phyloP scores from a whole-genome alignment of 73 alveolate genomes.

The Paramecium primaurelia region DNA sequence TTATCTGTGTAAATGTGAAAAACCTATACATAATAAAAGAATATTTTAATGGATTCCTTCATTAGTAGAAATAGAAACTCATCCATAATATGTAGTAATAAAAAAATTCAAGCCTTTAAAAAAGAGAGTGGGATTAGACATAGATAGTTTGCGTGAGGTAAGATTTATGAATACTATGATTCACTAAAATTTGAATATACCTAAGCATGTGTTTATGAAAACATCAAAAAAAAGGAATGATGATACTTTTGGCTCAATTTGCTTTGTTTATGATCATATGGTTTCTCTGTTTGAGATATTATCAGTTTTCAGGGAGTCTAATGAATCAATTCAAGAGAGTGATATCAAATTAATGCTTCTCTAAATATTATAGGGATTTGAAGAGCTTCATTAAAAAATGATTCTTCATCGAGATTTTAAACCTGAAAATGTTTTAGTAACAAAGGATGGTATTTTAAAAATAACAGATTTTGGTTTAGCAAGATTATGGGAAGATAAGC shows the following conservation, averaged over 20 bases:
- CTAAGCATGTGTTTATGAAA: neutral
- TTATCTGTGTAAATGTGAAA: neutral
- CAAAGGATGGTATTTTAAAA: conserved; percentile 17
- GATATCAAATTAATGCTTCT: conserved; percentile 62
- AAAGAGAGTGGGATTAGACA: conserved; percentile 7
- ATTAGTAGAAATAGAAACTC: neutral
- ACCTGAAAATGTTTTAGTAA: conserved; percentile 65
- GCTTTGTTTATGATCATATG: conserved; percentile 28
- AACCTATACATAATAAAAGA: neutral
- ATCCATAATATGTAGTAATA: neutral
- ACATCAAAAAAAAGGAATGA: neutral
- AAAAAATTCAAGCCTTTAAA: neutral
- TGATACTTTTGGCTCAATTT: neutral
- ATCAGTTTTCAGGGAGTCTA: neutral
- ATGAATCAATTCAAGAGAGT: conserved; percentile 6
- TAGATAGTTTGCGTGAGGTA: neutral
- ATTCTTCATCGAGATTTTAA: conserved; percentile 78
- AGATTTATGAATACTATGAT: neutral
- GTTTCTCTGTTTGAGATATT: neutral
- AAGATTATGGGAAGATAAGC: neutral
- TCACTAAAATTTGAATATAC: neutral
- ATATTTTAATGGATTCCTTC: neutral
- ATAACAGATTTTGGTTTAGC: conserved; percentile 64
- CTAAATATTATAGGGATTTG: conserved; percentile 87
- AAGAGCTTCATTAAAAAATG: conserved; percentile 87